Base-by-base conservation (phyloP, 1,139 yeast genomes). In the Debaryomyces sp. region DNA sequence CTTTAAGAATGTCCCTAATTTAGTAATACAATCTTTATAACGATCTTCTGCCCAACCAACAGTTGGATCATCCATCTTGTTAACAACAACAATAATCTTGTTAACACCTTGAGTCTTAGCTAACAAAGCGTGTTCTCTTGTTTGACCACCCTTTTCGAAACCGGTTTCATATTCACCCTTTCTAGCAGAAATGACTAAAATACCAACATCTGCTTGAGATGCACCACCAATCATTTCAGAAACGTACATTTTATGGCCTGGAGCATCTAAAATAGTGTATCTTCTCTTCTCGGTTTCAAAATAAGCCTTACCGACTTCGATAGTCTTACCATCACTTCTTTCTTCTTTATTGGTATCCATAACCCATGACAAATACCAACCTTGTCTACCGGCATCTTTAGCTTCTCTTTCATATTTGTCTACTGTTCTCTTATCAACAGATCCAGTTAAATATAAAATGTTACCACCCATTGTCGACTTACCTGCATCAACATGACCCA, bases 401-500 rank as follows among this genome's bases (percentile, higher is more conserved):
- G 99, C 99, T 72, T 94, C 99, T 70, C 94, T 85, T 76, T 95
- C 98, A 68, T 92, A 92, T 73, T 94, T 94, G 58, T 94, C 99
- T 56, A 95, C 95, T n/a, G 98, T 94, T 77, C 99, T 90, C 78
- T 94, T 94, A 72, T 94, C 99, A 50, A 94, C 99, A 42, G 97
- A 89, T 51, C 98, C 98, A 35, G 98, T 92, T 64, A 94, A 78
- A 68, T 80, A 94, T 58, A 94, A 81, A 61, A 94, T 78, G 71
- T 94, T 94, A 73, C 99, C 99, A 67, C 99, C 99, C 97, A 95
- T 91, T 54, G 99, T 94, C 48, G 97, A 90, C 73, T 94, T 94
- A 67, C 99, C 99, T 38, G 99, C 99, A 80, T 94, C 99, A 60
- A 94, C 99, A 68, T 94, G 99, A 59, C 99, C 99, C 98, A 94